Evolutionary conservation across 306 rosid species (phyloP), one percentile per base, ranked within the genome.

Genomic region (Quercus aquifolioides): DNA sequence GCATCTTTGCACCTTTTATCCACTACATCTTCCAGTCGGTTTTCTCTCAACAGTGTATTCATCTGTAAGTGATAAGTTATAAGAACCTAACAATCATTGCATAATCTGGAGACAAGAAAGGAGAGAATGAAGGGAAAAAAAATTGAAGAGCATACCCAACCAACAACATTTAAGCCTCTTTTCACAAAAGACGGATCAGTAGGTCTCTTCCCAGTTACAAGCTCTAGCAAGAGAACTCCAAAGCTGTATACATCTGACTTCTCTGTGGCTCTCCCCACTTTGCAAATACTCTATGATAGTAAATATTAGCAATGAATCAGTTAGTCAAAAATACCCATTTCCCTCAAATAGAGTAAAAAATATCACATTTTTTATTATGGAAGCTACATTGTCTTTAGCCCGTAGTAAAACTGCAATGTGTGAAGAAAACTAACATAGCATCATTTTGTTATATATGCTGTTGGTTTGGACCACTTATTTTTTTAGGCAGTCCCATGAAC

Each of bases 141-240:
- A 15, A 11, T 46, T 64, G 55, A n/a, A 69, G 77, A 62, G 58
- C 96, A 87, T 88, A 96, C 99, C 99, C 99, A 96, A 70, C 99
- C 98, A 85, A 96, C 99, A 70, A 93, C 92, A 78, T 90, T 96
- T 76, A 93, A 84, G 71, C 99, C 99, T 81, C 91, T 81, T 83
- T 87, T 88, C 3, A 87, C 95, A 79, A 96, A 96, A 63, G 92
- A 80, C 17, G 98, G 88, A 89, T 96, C 99, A 8, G 98, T 91
- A 4, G 99, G 99, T 77, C 99, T 96, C 90, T 96, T 96, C 59
- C 99, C 99, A 5, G 98, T 96, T 56, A 93, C 93, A 62, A 96
- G 96, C 90, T 96, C 99, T 6, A 96, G 91, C 85, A 96, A 78
- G n/a, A 96, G 86, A 38, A 96, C 98, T 74, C 99, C 98, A 25